Evolutionary conservation across 306 rosid genomes (phyloP), one percentile per base, ranked within the genome.

Genomic region (Astragalus membranaceus): DNA sequence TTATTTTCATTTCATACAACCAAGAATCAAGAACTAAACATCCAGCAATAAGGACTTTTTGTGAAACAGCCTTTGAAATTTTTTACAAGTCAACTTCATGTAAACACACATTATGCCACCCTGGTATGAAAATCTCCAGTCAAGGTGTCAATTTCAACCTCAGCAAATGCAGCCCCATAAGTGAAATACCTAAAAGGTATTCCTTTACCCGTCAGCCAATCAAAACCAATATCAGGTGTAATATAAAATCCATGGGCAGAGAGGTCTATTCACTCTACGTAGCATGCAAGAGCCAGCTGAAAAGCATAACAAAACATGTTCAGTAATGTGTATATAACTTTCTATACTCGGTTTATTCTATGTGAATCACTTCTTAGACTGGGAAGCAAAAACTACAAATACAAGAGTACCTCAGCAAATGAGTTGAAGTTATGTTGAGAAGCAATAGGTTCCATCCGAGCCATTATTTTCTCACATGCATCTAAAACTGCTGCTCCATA

Each of bases 401-500:
- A 59, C 17, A 39, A 12, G 30, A 42, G 61, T 86, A 89, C 96
- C 92, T 89, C 84, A 2, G 84, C 78, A 36, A 92, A 92, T 1
- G 98, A 85, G 80, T 69, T 81, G 82, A 90, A 93, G 68, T 64
- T 88, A 20, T 69, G 67, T 30, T 54, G 83, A 49, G 91, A 82
- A 47, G 95, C 87, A 64, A 94, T 80, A 64, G 97, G 97, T 71
- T 88, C 83, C 96, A 90, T 94, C 10, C 92, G 93, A 67, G 88
- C 84, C 84, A 81, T 87, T 69, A 90, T 85, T 80, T 94, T 81
- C 77, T 94, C 95, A 75, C 97, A 94, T 36, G 98, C 98, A 66
- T 94, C 97, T 86, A 90, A 86, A 83, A 90, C 96, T 1, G 97
- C 97, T 70, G 89, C 92, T 74, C 98, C 98, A 79, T 90, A 94